These are phyloP conservation scores for Dactylonectria macrodidyma DNA, from an alignment of 2,329 filamentous ascomycete species.

Conservation along the genomic window DNA sequence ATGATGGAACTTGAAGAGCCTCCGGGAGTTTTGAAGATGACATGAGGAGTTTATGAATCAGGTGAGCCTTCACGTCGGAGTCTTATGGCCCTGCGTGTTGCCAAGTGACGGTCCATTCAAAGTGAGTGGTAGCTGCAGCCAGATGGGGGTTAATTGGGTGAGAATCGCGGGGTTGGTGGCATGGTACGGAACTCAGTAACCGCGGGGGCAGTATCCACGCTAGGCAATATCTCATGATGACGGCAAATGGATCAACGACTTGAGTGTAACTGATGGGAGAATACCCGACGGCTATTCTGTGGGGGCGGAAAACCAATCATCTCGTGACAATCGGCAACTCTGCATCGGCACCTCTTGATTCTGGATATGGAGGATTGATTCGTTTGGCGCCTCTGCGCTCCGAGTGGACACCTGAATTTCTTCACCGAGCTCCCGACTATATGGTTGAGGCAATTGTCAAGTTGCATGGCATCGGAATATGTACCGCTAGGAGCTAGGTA, in stretches of 20 bases:
- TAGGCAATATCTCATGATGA: slow-evolving; percentile 18
- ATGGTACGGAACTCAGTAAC: slow-evolving; percentile 15
- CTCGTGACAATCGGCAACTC: background rate
- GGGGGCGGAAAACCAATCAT: background rate
- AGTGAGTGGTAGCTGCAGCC: background rate
- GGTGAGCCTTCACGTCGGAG: slow-evolving; percentile 16
- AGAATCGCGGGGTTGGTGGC: slow-evolving; percentile 28
- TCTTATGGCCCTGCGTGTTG: background rate
- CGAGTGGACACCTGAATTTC: background rate
- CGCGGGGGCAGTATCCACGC: slow-evolving; percentile 6
- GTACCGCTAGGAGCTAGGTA: background rate
- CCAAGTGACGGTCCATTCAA: slow-evolving; percentile 7
- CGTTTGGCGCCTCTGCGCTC: too few relatives aligned
- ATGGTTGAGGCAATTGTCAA: background rate
- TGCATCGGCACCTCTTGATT: background rate
- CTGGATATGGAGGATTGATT: background rate
- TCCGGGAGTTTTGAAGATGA: background rate
- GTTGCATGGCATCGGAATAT: background rate
- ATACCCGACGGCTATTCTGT: slow-evolving; percentile 10
- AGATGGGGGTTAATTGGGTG: slow-evolving; percentile 18
- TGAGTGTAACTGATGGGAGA: background rate
- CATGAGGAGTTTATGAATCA: slow-evolving; percentile 16
- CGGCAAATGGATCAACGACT: slow-evolving; percentile 9
- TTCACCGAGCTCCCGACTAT: background rate
- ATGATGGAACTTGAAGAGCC: background rate